A percentile compares a stretch with the other conserved stretches of the same genome.
These are phyloP conservation scores for Ceratocystis alfenasii DNA, from an alignment of 2,329 filamentous ascomycete genomes.

Conservation along the genomic window DNA sequence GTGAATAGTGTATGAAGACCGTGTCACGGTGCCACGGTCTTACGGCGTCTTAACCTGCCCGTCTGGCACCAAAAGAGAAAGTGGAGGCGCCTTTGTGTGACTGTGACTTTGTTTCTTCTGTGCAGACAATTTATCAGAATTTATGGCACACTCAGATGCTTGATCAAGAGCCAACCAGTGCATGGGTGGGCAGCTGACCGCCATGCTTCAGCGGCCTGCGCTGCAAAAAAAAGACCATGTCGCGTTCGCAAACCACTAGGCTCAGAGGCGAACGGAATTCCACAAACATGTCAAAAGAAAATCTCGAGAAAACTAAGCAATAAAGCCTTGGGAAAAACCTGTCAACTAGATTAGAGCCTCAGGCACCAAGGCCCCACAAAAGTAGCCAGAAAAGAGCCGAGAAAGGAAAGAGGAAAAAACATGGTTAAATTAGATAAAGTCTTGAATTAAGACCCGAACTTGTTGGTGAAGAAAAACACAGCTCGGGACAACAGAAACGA, in stretches of 20 bases:
- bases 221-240: too few species aligned
- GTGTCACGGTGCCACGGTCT: not conserved
- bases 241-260: too few species aligned
- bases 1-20: not conserved
- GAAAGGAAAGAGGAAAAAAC: not conserved
- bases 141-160: not conserved
- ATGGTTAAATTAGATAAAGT: not conserved
- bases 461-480: not conserved
- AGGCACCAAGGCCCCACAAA: not conserved
- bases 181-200: too few species aligned
- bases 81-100: constrained; percentile 1
- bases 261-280: not conserved
- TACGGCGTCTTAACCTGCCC: not conserved
- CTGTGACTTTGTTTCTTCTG: not conserved
- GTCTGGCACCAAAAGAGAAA: not conserved
- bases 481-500: not conserved
- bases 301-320: not conserved
- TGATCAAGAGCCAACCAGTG: not conserved
- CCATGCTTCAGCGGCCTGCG: too few species aligned
- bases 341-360: constrained; percentile 1
- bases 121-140: not conserved
- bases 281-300: constrained; percentile 1
- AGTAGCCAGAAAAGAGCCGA: not conserved
- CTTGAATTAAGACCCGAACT: not conserved
- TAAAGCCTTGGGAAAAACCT: not conserved